phyloP scores from a whole-genome alignment of 2,329 filamentous ascomycete genomes.

The Spiromastix sp. region DNA sequence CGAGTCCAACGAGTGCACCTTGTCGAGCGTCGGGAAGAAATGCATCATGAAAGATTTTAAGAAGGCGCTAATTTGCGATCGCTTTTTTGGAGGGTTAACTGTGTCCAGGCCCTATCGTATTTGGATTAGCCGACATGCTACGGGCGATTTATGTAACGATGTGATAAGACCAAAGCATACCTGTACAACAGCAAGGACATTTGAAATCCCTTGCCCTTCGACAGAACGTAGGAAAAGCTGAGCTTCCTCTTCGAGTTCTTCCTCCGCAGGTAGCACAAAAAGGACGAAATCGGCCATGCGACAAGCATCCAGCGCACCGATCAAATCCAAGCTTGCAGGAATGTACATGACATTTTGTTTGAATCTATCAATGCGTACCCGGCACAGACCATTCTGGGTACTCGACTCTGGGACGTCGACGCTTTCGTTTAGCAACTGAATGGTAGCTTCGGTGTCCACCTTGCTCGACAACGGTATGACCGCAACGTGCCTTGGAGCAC shows the following conservation, averaged over 20 bases:
- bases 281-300: slow-evolving; percentile 85
- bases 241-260: slow-evolving; percentile 74
- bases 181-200: slow-evolving; percentile 76
- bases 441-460: slow-evolving; percentile 55
- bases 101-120: slow-evolving; percentile 50
- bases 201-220: slow-evolving; percentile 90
- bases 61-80: slow-evolving; percentile 64
- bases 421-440: slow-evolving; percentile 63
- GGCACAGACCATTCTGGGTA: slow-evolving; percentile 46
- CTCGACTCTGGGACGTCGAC: slow-evolving; percentile 65
- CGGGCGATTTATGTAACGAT: too few species aligned
- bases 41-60: slow-evolving; percentile 88
- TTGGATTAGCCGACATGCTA: slow-evolving; percentile 8
- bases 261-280: slow-evolving; percentile 68
- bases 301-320: slow-evolving; percentile 73
- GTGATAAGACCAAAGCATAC: slow-evolving; percentile 11
- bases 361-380: slow-evolving; percentile 74
- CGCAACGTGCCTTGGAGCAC: slow-evolving; percentile 77
- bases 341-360: slow-evolving; percentile 90
- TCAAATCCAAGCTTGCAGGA: slow-evolving; percentile 60
- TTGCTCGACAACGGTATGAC: slow-evolving; percentile 74
- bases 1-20: slow-evolving; percentile 78
- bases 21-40: slow-evolving; percentile 88
- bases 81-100: slow-evolving; percentile 69
- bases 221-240: slow-evolving; percentile 78